phyloP scores from a whole-genome alignment of 2,329 filamentous ascomycete species.

The Dothidotthia symphoricarpi region DNA sequence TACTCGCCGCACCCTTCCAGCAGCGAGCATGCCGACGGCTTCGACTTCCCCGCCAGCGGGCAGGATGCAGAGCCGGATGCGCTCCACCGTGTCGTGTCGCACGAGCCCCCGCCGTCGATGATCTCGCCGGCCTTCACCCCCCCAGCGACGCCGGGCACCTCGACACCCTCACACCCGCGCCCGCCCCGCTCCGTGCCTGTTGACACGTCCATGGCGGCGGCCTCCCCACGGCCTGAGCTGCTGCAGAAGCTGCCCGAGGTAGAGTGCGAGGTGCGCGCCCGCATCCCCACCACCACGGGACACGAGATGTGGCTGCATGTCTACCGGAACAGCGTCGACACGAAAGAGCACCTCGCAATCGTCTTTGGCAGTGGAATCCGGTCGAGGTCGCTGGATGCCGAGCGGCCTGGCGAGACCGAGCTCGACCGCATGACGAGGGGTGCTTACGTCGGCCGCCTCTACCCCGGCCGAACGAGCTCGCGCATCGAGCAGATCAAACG shows the following conservation, averaged over 20 bases:
- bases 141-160: conserved; percentile 38
- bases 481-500: conserved; percentile 56
- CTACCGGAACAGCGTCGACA: conserved; percentile 89
- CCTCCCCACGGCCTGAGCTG: conserved; percentile 63
- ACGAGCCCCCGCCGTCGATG: conserved; percentile 42
- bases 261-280: conserved; percentile 89
- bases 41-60: conserved; percentile 30
- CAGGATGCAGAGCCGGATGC: conserved; percentile 21
- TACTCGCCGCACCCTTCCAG: conserved; percentile 53
- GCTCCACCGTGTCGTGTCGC: conserved; percentile 4
- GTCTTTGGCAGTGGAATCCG: conserved; percentile 89
- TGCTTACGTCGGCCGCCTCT: conserved; percentile 85
- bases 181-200: conserved; percentile 46
- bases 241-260: conserved; percentile 77
- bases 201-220: conserved; percentile 34
- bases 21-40: conserved; percentile 42
- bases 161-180: conserved; percentile 36
- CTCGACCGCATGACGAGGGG: conserved; percentile 91
- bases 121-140: conserved; percentile 50
- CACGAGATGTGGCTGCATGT: conserved; percentile 97
- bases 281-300: conserved; percentile 87
- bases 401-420: conserved; percentile 74
- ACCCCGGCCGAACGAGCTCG: conserved; percentile 78
- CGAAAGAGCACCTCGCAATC: conserved; percentile 94
- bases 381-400: conserved; percentile 66